Evolutionary conservation across 2,329 filamentous ascomycete genomes (phyloP), one percentile per base, ranked within the genome.

Genomic region (Epichloe sp.): DNA sequence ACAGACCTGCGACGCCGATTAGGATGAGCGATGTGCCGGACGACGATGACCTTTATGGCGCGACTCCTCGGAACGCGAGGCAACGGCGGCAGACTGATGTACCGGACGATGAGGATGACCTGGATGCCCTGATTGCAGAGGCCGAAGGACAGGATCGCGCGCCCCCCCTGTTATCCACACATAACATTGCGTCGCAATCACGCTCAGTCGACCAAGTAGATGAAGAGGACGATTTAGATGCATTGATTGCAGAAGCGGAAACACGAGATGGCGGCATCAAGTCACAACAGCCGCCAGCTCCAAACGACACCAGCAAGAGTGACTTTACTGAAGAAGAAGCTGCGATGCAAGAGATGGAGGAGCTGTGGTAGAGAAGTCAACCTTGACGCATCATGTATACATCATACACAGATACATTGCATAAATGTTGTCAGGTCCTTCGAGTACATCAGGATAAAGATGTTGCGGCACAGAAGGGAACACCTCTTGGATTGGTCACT

Each of bases 291-390:
- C 35, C 12, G n/a, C 5, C 47, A 15, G 26, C 57, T 63, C 4
- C 44, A 36, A 50, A 12, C 7, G 15, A 34, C n/a, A 12, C 35
- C 11, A 15, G 14, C 2, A 17, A 43, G 2, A 63, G 73, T 37
- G 65, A 71, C 23, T 81, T 78, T 62, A 76, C 73, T 1, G 81
- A 82, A 50, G 82, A 85, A 14, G 79, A 85, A 65, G 83, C 80
- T 53, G 82, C 77, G 1, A 82, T 88, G 79, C 79, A 76, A 38
- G 79, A 79, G 55, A 78, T 80, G 75, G 76, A 77, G 41, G 76
- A 71, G 0, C 55, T 78, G 23, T 79, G 74, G 49, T 51, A 26
- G n/a, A 19, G 17, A 1, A 2, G 38, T 10, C 47, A 48, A 38
- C n/a, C 6, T 37, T 14, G 36, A n/a, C 26, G 26, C 26, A 31